Conservation (phyloP, 805 yeast species). For the Priceomyces haplophilus region DNA sequence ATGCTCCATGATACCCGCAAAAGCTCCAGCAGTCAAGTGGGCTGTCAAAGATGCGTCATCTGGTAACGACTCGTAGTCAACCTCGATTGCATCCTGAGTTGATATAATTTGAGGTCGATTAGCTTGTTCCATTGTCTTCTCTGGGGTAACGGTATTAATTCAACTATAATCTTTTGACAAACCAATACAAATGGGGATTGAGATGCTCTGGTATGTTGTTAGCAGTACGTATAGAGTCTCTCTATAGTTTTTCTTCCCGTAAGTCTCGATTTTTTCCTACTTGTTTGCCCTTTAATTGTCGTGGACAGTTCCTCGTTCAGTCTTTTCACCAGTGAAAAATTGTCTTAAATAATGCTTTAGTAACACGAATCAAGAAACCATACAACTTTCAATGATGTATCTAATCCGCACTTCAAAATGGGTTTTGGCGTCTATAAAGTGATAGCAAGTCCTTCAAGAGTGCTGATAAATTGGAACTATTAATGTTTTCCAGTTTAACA, state of each 20-base stretch:
- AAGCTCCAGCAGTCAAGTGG: conserved; percentile 89
- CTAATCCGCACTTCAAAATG: too few species aligned
- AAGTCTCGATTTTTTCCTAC: too few species aligned
- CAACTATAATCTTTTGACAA: too few species aligned
- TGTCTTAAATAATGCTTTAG: background rate
- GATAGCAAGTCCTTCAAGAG: background rate
- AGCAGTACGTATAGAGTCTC: too few species aligned
- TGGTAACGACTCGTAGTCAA: conserved; percentile 91
- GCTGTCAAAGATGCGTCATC: conserved; percentile 78
- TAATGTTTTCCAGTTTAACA: background rate
- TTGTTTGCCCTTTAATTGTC: too few species aligned
- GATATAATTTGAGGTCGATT: conserved; percentile 18
- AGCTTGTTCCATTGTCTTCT: conserved; percentile 22
- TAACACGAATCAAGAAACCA: too few species aligned
- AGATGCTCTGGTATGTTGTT: too few species aligned
- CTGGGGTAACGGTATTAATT: background rate
- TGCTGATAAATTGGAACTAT: background rate
- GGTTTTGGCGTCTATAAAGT: background rate
- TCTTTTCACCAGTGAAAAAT: background rate
- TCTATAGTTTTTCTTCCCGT: too few species aligned
- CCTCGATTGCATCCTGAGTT: conserved; percentile 43
- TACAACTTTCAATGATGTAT: too few species aligned
- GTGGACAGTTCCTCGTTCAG: background rate
- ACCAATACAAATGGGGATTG: background rate
- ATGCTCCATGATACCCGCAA: conserved; percentile 99